Evolutionary conservation across 371 early-diverging fungal species (phyloP).

Genomic region (Quaeritorhiza haematococci): DNA sequence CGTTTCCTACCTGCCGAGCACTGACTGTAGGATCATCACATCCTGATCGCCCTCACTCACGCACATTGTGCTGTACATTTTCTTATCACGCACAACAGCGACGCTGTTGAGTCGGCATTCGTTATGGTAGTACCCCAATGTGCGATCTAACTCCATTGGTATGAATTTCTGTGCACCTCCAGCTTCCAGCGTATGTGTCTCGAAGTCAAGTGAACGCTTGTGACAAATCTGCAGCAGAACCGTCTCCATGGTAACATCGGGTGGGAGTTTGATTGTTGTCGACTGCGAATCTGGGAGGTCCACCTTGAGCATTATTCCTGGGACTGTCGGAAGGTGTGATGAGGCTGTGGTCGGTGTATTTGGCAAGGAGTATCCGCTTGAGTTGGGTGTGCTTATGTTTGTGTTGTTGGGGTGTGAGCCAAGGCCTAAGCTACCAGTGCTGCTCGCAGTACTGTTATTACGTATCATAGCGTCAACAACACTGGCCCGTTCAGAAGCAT

Average conservation of each 20-base stretch:
- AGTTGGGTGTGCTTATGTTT: not conserved
- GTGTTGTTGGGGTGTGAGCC: not conserved
- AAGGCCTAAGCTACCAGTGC: not conserved
- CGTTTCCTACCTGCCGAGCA: conserved; percentile 25
- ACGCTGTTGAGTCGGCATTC: conserved; percentile 22
- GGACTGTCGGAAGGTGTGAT: not conserved
- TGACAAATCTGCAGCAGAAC: conserved; percentile 33
- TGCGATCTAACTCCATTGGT: conserved; percentile 37
- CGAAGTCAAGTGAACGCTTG: conserved; percentile 29
- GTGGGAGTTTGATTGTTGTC: conserved; percentile 25
- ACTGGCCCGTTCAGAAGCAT: conserved; percentile 3
- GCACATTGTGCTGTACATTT: conserved; percentile 37
- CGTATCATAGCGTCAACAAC: conserved; percentile 2
- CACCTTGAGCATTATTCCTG: conserved; percentile 13
- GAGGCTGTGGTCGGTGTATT: conserved; percentile 3
- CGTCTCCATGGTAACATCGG: conserved; percentile 32
- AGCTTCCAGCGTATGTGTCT: conserved; percentile 28
- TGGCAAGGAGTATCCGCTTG: not conserved
- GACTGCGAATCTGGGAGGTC: conserved; percentile 24
- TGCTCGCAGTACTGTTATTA: conserved; percentile 1
- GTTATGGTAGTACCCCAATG: conserved; percentile 20
- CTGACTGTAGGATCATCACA: conserved; percentile 35
- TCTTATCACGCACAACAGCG: conserved; percentile 32
- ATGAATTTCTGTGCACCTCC: conserved; percentile 10
- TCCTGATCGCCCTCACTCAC: conserved; percentile 41